Evolutionary conservation across 129 eudicot genomes (phyloP), one percentile per base, ranked within the genome.

Genomic region (Rutidosis leptorrhynchoides): DNA sequence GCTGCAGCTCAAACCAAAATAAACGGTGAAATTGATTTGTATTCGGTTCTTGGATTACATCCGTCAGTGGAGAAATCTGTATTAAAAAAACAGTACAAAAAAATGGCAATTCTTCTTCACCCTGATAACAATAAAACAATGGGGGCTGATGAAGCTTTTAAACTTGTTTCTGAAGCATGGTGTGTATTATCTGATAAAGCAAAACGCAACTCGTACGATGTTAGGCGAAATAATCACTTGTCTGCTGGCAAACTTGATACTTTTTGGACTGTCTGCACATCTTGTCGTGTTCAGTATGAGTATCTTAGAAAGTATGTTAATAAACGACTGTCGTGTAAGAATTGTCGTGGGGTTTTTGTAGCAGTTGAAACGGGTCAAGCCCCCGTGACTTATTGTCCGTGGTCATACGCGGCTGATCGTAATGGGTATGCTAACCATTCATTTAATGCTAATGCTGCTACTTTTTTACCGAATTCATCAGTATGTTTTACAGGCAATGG

Each of bases 231-330:
- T 55, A 74, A 69, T 57, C 85, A 71, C 46, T 64, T 83, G n/a
- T 6, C 73, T 56, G 42, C 85, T 45, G 89, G 82, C 58, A 66
- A 74, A 45, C 84, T 75, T 0, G 97, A 89, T 45, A 89, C 97
- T 6, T 94, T 94, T 70, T 94, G 99, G 99, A 94, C 99, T 1
- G 85, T 94, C 6, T 94, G 99, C 68, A 86, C 99, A 6, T 86
- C 99, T 5, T 94, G 99, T 82, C 99, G 89, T 71, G 97, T 94
- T 79, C 97, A 94, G 66, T 94, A 94, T 60, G 99, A 94, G 58
- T 94, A 94, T 79, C 87, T 94, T 1, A 73, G 95, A 70, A 94
- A 89, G 62, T 94, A 94, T 71, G 95, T 94, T 67, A 89, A 89
- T 68, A 94, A 94, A 69, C 67, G 90, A 73, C 97, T 94, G 24